Percentiles rank a stretch among this genome's conserved stretches.
Evolutionary conservation across 2,329 filamentous ascomycete genomes (phyloP).

Genomic region (Elsinoe perseae): DNA sequence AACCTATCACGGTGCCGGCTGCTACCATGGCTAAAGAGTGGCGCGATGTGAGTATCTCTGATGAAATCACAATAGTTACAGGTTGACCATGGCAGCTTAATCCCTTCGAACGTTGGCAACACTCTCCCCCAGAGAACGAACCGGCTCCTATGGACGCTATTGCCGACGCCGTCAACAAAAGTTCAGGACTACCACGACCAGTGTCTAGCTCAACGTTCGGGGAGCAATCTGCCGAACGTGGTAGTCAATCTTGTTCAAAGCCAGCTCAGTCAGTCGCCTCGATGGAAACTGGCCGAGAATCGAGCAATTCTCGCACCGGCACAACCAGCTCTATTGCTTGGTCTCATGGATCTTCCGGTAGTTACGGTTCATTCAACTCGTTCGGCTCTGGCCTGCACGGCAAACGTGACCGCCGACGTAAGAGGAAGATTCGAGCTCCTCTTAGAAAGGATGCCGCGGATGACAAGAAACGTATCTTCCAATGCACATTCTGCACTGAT

Average conservation of each 20-base stretch:
- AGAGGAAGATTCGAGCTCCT: constrained; percentile 31
- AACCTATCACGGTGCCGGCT: constrained; percentile 66
- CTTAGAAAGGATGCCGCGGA: constrained; percentile 30
- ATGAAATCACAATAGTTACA: neutral
- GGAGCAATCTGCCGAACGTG: constrained; percentile 31
- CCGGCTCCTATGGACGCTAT: constrained; percentile 58
- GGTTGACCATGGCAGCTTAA: constrained; percentile 50
- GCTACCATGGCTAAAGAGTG: constrained; percentile 34
- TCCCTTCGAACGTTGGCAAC: constrained; percentile 61
- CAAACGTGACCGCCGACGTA: constrained; percentile 50
- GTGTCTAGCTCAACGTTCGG: constrained; percentile 18
- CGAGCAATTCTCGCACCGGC: constrained; percentile 15
- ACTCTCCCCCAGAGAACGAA: constrained; percentile 62
- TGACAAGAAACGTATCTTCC: constrained; percentile 41
- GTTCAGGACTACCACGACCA: constrained; percentile 23
- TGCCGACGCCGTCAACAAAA: constrained; percentile 48
- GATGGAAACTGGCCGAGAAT: constrained; percentile 40
- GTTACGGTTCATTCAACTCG: constrained; percentile 49
- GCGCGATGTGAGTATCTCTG: constrained; percentile 14
- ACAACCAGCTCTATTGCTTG: constrained; percentile 36
- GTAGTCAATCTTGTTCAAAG: constrained; percentile 39
- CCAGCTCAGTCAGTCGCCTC: constrained; percentile 48
- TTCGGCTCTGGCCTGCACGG: constrained; percentile 42
- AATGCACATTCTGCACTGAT: constrained; percentile 53
- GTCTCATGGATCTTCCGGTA: constrained; percentile 50